phyloP scores from a whole-genome alignment of 148 eudicot genomes.

The Drosera capensis region DNA sequence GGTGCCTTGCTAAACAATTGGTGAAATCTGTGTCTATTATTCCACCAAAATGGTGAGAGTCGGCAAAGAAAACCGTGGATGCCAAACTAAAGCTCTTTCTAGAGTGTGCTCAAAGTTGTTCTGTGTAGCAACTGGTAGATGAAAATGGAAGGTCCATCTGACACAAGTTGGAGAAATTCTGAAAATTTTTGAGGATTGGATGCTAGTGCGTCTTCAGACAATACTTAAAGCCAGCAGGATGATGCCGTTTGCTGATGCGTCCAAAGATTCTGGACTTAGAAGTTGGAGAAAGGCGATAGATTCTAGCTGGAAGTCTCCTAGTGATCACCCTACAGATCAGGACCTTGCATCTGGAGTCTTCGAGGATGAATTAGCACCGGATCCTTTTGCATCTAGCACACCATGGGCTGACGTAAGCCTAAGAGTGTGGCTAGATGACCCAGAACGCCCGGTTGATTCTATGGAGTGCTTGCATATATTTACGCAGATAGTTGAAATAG shows the following conservation, averaged over 20 bases:
- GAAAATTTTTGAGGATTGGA: conserved; percentile 44
- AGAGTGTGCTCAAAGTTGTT: conserved; percentile 7
- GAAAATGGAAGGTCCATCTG: conserved; percentile 73
- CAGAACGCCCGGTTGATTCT: conserved; percentile 45
- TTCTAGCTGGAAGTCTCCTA: conserved; percentile 16
- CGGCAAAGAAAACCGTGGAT: conserved; percentile 8
- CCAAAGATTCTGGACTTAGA: conserved; percentile 27
- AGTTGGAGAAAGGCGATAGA: conserved; percentile 26
- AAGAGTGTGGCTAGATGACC: conserved; percentile 82
- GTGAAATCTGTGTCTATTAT: no score
- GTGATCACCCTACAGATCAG: conserved; percentile 20
- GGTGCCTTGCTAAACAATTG: no score
- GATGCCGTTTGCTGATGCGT: conserved; percentile 39
- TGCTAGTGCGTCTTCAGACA: conserved; percentile 38
- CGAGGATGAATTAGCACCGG: conserved; percentile 29
- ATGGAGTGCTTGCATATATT: conserved; percentile 80
- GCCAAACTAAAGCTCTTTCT: conserved; percentile 8
- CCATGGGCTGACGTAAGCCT: conserved; percentile 66
- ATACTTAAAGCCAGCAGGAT: conserved; percentile 20
- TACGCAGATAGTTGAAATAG: conserved; percentile 72
- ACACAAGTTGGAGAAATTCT: conserved; percentile 45
- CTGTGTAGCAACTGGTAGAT: conserved; percentile 16
- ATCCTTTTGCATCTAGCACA: conserved; percentile 22
- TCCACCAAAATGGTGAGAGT: conserved; percentile 6
- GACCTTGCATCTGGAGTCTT: conserved; percentile 17